These are phyloP conservation scores for Salix brachista DNA, from an alignment of 345 rosid species.

Conservation along the genomic window DNA sequence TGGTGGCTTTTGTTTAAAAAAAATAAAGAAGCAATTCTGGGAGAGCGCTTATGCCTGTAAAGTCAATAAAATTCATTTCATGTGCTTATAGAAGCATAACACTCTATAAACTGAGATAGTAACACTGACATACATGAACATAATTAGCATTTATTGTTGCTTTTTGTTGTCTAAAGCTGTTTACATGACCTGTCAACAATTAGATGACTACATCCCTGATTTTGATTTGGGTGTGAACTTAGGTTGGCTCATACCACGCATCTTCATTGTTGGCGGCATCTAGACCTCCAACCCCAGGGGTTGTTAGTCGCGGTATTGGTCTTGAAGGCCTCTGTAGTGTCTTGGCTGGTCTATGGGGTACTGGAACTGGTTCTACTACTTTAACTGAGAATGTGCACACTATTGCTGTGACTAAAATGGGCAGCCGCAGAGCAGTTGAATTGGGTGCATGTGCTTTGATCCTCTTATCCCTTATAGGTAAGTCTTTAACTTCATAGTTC, in stretches of 20 bases:
- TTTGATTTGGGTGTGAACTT: conserved; percentile 16
- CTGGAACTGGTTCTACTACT: conserved; percentile 91
- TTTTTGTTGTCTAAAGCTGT: not conserved
- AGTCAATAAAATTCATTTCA: not conserved
- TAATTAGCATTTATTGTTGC: not conserved
- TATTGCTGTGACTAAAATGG: conserved; percentile 96
- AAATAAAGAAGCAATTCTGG: too few species aligned
- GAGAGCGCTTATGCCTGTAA: not conserved
- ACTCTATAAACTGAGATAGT: not conserved
- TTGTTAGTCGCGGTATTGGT: conserved; percentile 90
- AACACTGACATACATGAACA: not conserved
- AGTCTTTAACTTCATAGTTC: conserved; percentile 16
- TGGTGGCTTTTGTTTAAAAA: not conserved
- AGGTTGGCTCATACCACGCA: conserved; percentile 98
- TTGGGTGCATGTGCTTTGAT: conserved; percentile 74
- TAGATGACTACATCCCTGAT: conserved; percentile 2
- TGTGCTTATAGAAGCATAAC: not conserved
- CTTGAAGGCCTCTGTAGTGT: conserved; percentile 87
- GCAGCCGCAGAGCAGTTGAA: conserved; percentile 93
- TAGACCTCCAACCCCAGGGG: conserved; percentile 88
- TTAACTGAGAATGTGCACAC: conserved; percentile 97
- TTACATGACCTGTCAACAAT: not conserved
- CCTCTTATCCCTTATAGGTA: conserved; percentile 81
- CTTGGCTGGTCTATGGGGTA: conserved; percentile 98
- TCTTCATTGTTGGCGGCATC: conserved; percentile 85